Evolutionary conservation across 2,329 filamentous ascomycete species (phyloP).

Genomic region (Sporothrix schenckii): DNA sequence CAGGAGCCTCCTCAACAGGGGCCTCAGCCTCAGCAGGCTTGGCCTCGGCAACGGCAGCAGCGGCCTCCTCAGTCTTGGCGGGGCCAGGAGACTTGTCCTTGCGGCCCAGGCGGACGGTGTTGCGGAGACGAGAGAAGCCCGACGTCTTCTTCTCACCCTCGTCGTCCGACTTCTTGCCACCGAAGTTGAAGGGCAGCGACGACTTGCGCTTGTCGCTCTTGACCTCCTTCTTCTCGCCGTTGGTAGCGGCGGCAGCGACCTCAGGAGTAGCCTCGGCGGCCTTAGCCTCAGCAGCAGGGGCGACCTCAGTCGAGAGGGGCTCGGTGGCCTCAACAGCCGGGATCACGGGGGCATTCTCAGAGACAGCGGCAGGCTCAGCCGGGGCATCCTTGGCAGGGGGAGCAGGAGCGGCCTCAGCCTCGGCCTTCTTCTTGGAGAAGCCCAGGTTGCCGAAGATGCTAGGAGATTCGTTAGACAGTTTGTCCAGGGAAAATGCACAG

Average conservation of each 20-base stretch:
- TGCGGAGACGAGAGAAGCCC: slow-evolving; percentile 63
- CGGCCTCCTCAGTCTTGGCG: slow-evolving; percentile 46
- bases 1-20: slow-evolving; percentile 43
- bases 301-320: slow-evolving; percentile 59
- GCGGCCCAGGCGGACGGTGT: slow-evolving; percentile 56
- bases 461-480: slow-evolving; percentile 47
- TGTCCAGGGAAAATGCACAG: neutral
- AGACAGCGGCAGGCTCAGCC: slow-evolving; percentile 47
- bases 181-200: slow-evolving; percentile 70
- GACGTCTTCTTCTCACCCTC: slow-evolving; percentile 64
- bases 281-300: slow-evolving; percentile 49
- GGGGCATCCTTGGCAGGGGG: slow-evolving; percentile 50
- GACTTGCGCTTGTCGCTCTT: slow-evolving; percentile 82
- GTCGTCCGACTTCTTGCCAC: slow-evolving; percentile 69
- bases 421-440: slow-evolving; percentile 62
- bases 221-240: slow-evolving; percentile 63
- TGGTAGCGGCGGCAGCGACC: slow-evolving; percentile 48
- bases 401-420: slow-evolving; percentile 50
- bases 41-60: slow-evolving; percentile 45
- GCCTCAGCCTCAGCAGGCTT: slow-evolving; percentile 39
- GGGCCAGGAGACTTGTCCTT: slow-evolving; percentile 52
- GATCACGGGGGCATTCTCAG: slow-evolving; percentile 61
- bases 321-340: slow-evolving; percentile 61
- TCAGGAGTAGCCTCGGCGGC: slow-evolving; percentile 43
- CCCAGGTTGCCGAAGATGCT: slow-evolving; percentile 59